Base-by-base conservation (phyloP, 2,329 filamentous ascomycete genomes). In the Onygena corvina region DNA sequence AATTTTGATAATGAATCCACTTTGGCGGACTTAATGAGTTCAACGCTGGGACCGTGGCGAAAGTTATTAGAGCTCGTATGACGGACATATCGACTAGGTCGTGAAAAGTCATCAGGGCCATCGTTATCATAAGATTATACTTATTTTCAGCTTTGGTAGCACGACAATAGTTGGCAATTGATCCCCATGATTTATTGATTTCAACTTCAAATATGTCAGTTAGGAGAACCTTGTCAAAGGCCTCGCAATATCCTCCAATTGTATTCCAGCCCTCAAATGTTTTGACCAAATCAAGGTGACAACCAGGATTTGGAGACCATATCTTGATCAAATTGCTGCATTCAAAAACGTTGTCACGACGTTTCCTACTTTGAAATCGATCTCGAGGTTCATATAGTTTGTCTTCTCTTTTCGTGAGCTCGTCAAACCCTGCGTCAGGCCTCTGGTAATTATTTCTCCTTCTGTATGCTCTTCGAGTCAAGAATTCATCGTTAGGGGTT, bases 101-200 rank as follows among this genome's bases (percentile, higher is more conserved):
- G 2, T 57, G 52, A 48, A 60, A 63, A 1, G 59, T 59, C 51
- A 64, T 46, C 4, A 57, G 55, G 25, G 58, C 56, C 20, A 65
- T 51, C 59, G 57, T 62, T 9, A 60, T 57, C 58, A 64, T 62
- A 7, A 64, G 23, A 11, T 54, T 55, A 42, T 56, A 59, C 36
- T 55, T 60, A 42, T 60, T 50, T 6, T 38, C 20, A 7, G 52
- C 4, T 45, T 38, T 3, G 23, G 50, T 25, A 20, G 25, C 8
- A 6, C 40, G 36, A 33, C 50, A 47, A 44, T 61, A 47, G 23
- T 51, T 49, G 25, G 50, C 50, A 29, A 54, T 25, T 6, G 52
- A 25, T 25, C 50, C 50, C 47, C 47, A 50, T n/a, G 48, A 14
- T 9, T 4, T 14, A 20, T 40, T 36, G 18, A 52, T 38, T 23